Evolutionary conservation across 768 basidiomycete species (phyloP).

Genomic region (Nidularia sp.): DNA sequence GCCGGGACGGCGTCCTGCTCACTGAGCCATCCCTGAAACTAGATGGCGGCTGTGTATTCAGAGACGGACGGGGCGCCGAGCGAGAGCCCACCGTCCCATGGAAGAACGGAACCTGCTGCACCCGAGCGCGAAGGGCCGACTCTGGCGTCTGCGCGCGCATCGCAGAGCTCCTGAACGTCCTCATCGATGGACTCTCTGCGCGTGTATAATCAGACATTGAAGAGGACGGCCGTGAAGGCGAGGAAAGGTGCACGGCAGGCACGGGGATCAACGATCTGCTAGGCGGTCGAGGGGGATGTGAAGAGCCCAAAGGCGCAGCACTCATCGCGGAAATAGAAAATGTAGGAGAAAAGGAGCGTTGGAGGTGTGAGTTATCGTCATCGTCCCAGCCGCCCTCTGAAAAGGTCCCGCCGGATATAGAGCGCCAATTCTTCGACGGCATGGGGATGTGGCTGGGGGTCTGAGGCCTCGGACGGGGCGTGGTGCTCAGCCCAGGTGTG

Average conservation of each 20-base stretch:
- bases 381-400: constrained; percentile 45
- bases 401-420: constrained; percentile 37
- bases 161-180: constrained; percentile 36
- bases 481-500: constrained; percentile 29
- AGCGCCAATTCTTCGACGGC: constrained; percentile 47
- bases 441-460: constrained; percentile 79
- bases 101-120: constrained; percentile 55
- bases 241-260: constrained; percentile 65
- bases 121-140: constrained; percentile 51
- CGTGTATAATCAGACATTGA: constrained; percentile 63
- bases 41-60: constrained; percentile 60
- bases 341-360: constrained; percentile 65
- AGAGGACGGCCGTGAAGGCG: constrained; percentile 67
- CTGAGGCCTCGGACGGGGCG: constrained; percentile 68
- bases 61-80: constrained; percentile 30
- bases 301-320: constrained; percentile 32
- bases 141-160: constrained; percentile 70
- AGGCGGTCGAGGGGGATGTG: constrained; percentile 67
- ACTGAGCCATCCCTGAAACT: constrained; percentile 63
- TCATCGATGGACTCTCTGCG: constrained; percentile 47
- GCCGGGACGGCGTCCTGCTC: constrained; percentile 58
- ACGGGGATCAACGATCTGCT: constrained; percentile 84
- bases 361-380: constrained; percentile 38
- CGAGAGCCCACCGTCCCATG: constrained; percentile 36
- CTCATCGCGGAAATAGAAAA: constrained; percentile 43